These are phyloP conservation scores for Botrytis porri DNA, from an alignment of 2,329 filamentous ascomycete species.

Conservation along the genomic window DNA sequence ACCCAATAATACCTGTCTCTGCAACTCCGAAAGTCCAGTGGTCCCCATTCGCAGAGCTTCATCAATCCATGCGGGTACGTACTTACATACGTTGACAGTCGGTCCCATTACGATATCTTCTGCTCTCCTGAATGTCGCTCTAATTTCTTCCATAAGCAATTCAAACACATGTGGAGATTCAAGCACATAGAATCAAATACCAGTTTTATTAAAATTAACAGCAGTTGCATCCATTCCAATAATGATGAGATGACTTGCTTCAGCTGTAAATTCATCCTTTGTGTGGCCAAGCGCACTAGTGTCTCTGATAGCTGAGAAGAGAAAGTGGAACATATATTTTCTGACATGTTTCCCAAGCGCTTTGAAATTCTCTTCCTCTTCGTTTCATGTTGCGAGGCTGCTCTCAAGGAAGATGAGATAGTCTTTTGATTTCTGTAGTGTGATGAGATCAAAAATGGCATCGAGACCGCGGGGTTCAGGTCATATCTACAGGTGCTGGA, in stretches of 20 bases:
- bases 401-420: not conserved
- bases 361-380: not conserved
- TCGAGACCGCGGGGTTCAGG: constrained; percentile 6
- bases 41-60: not conserved
- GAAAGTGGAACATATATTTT: not conserved
- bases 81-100: not conserved
- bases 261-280: not conserved
- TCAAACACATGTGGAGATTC: not conserved
- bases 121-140: not conserved
- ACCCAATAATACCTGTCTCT: constrained; percentile 25
- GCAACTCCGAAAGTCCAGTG: not conserved
- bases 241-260: not conserved
- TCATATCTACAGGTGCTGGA: not conserved
- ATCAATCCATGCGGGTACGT: not conserved
- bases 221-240: not conserved
- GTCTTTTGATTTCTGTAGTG: not conserved
- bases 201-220: not conserved
- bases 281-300: constrained; percentile 72
- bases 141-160: not conserved
- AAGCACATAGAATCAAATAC: constrained; percentile 4
- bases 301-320: constrained; percentile 97
- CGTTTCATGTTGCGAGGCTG: not conserved
- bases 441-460: not conserved
- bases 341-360: not conserved
- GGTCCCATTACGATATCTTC: not conserved